Base-by-base conservation (phyloP, 345 rosid species). In the Sonneratia alba region DNA sequence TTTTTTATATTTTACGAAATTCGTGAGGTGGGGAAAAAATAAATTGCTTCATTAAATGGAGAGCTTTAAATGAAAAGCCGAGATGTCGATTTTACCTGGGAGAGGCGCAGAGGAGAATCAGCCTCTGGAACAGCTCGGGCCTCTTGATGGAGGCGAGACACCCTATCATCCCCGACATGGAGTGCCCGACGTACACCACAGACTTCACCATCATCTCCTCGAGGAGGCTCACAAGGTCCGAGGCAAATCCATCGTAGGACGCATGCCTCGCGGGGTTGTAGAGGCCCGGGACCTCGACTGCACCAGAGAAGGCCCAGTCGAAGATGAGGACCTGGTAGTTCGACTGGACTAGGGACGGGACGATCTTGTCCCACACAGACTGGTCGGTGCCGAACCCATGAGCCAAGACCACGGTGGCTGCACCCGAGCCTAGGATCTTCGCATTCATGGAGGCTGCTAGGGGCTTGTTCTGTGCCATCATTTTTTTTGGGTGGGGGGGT, bases 161-260 rank as follows among this genome's bases (percentile, higher is more conserved):
- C 16, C 78, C 78, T n/a, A 76, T 43, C 71, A 76, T 76, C 37
- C 71, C 78, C 22, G 78, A 71, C 78, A 76, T 71, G 71, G 78
- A 76, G 69, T 76, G 75, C 40, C 79, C 79, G 47, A 76, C 51
- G 14, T 67, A 69, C 27, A 72, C 73, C 11, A 69, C 45, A 0
- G 68, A 67, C 47, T 62, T 67, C 21, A 76, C 45, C 36, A 3
- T 19, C 72, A 40, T 24, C 72, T 76, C 79, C 7, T 76, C 75
- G 36, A 72, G 68, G 32, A 76, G 79, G 1, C 22, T 7, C 40
- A 71, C 38, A 51, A 76, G 51, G 72, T 71, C 75, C 0, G 36
- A 16, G 36, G 75, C 75, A 19, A 55, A 76, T 0, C 72, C 72
- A 15, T 76, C 69, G 6, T 76, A 76, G 2, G 72, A 45, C 42